A percentile compares a stretch with the other conserved stretches of the same genome.
Conservation (phyloP, 148 eudicot genomes). For the Persicaria tinctoria region DNA sequence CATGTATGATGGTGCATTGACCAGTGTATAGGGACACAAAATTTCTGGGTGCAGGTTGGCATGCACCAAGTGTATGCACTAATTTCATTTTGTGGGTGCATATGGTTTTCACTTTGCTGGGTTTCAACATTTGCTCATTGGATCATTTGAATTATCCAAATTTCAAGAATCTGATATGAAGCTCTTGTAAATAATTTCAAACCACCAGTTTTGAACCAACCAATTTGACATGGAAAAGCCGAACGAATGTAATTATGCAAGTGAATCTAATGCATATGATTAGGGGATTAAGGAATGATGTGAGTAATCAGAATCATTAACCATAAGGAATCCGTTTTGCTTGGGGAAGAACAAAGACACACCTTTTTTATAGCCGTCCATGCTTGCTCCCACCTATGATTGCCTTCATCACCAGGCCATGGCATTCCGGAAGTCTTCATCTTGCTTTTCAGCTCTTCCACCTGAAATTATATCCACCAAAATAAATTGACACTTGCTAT, state of each 20-base stretch:
- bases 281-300: not conserved
- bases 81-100: no score
- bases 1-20: no score
- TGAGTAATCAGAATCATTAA: not conserved
- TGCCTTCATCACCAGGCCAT: slow-evolving; percentile 99
- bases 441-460: slow-evolving; percentile 65
- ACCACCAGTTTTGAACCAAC: not conserved
- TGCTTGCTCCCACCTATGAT: slow-evolving; percentile 86
- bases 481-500: not conserved
- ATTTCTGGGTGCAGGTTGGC: no score
- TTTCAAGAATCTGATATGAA: not conserved
- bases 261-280: not conserved
- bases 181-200: not conserved
- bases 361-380: slow-evolving; percentile 96
- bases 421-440: slow-evolving; percentile 94
- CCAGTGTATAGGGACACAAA: no score
- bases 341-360: not conserved
- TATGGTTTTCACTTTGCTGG: no score
- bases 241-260: not conserved
- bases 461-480: slow-evolving; percentile 27
- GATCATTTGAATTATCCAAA: not conserved
- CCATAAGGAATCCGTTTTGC: not conserved
- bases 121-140: not conserved
- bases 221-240: not conserved
- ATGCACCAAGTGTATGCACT: no score